Conservation (phyloP, 768 basidiomycete species). For the Lactarius trivialis region DNA sequence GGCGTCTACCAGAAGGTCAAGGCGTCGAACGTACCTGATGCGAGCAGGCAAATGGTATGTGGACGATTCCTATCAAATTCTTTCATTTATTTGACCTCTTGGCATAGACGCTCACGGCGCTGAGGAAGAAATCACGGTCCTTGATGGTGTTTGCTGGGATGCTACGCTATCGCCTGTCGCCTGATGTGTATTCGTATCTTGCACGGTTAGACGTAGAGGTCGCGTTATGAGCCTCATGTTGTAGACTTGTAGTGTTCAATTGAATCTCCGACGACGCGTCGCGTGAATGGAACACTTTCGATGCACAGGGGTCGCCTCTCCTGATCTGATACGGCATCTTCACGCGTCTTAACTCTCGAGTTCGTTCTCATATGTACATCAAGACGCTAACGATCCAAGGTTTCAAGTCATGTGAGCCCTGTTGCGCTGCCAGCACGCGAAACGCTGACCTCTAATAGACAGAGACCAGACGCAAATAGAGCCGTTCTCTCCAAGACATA, state of each 20-base stretch:
- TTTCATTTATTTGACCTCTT: conserved; percentile 24
- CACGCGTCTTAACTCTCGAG: not conserved
- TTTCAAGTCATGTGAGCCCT: conserved; percentile 90
- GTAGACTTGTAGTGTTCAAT: not conserved
- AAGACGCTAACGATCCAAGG: conserved; percentile 89
- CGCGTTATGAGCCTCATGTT: conserved; percentile 43
- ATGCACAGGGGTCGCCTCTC: not conserved
- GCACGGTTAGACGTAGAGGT: conserved; percentile 83
- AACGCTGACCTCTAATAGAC: conserved; percentile 38
- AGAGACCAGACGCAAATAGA: conserved; percentile 89
- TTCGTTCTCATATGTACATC: conserved; percentile 53
- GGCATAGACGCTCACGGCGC: conserved; percentile 51
- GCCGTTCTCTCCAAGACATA: conserved; percentile 89
- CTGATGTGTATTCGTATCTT: conserved; percentile 85
- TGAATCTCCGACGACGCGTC: conserved; percentile 17
- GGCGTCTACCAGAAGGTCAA: conserved; percentile 76
- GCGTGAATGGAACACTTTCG: conserved; percentile 1
- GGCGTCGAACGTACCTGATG: conserved; percentile 61
- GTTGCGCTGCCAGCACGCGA: conserved; percentile 9
- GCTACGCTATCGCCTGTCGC: conserved; percentile 82
- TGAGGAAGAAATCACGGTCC: conserved; percentile 77
- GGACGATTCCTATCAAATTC: conserved; percentile 4
- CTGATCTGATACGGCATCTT: not conserved
- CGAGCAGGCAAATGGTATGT: conserved; percentile 69
- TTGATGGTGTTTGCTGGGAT: conserved; percentile 86